Evolutionary conservation across 192 early-diverging fungal species (phyloP).

Genomic region (Coemansia sp.): DNA sequence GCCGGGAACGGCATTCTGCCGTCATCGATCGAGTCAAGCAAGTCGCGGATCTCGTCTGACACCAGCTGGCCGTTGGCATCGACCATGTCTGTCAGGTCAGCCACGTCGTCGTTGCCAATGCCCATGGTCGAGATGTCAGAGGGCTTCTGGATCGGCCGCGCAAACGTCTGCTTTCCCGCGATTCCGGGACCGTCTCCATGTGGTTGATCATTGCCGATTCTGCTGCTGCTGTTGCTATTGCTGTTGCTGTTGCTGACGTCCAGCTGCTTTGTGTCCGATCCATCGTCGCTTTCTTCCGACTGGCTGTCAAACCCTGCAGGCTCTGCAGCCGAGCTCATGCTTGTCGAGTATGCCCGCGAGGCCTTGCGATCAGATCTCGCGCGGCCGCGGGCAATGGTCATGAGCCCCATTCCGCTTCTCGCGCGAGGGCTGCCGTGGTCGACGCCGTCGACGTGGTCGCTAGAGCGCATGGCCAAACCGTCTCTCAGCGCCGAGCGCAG

Average conservation of each 20-base stretch:
- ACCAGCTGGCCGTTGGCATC: slow-evolving; percentile 21
- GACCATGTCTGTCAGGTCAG: background rate
- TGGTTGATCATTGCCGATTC: background rate
- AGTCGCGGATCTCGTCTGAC: slow-evolving; percentile 38
- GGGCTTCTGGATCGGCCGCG: background rate
- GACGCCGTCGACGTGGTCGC: slow-evolving; percentile 11
- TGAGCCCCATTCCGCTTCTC: background rate
- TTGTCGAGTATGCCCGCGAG: slow-evolving; percentile 1
- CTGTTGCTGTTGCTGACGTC: background rate
- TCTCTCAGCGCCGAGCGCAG: slow-evolving; percentile 42
- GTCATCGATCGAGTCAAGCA: slow-evolving; percentile 42
- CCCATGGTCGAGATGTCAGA: background rate
- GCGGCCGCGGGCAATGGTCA: slow-evolving; percentile 1
- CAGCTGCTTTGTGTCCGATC: background rate
- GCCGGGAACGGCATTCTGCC: background rate
- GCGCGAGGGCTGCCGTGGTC: background rate
- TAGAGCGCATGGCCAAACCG: slow-evolving; percentile 32
- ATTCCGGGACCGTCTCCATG: no score
- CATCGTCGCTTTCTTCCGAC: background rate
- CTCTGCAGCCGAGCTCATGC: slow-evolving; percentile 1
- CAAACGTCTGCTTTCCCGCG: background rate
- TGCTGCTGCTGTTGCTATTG: background rate
- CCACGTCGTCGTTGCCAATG: background rate
- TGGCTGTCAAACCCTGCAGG: background rate
- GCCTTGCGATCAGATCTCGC: background rate